A percentile compares a stretch with the other conserved stretches of the same genome.
Evolutionary conservation across 768 basidiomycete genomes (phyloP).

Genomic region (Lepiota venenata): DNA sequence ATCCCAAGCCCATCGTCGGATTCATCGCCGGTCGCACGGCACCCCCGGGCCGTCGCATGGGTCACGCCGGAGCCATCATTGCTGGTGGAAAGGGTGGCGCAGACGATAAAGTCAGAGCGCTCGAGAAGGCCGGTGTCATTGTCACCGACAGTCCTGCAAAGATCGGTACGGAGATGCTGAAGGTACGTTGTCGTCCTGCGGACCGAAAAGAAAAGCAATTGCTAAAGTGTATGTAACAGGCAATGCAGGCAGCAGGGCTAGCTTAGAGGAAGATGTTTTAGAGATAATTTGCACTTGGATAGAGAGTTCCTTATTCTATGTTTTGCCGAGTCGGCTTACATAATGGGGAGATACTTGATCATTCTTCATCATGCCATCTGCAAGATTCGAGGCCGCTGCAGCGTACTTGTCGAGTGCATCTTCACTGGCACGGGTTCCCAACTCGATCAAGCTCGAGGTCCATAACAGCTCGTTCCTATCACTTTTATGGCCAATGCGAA

Average conservation of each 20-base stretch:
- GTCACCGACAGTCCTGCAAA: conserved; percentile 96
- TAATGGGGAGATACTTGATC: neutral
- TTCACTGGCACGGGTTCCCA: conserved; percentile 52
- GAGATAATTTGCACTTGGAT: too few relatives aligned
- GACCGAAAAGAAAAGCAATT: neutral
- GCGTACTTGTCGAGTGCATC: conserved; percentile 57
- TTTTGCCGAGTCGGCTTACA: conserved; percentile 6
- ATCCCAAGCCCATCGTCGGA: conserved; percentile 94
- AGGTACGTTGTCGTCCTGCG: conserved; percentile 41
- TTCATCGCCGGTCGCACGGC: conserved; percentile 99
- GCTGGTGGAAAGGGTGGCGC: conserved; percentile 98
- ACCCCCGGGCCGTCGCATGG: conserved; percentile 97
- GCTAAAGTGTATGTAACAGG: conserved; percentile 35
- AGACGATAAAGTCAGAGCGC: conserved; percentile 86
- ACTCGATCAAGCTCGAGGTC: conserved; percentile 75
- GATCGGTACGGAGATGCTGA: conserved; percentile 87
- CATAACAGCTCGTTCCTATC: conserved; percentile 21
- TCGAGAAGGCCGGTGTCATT: conserved; percentile 88
- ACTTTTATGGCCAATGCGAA: conserved; percentile 9
- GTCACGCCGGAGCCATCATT: conserved; percentile 97
- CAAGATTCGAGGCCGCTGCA: conserved; percentile 56
- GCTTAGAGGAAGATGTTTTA: conserved; percentile 27
- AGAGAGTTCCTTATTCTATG: neutral
- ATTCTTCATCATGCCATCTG: conserved; percentile 25
- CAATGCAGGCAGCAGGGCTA: conserved; percentile 76